phyloP scores from a whole-genome alignment of 257 asterid genomes.

The Solanum piurae region DNA sequence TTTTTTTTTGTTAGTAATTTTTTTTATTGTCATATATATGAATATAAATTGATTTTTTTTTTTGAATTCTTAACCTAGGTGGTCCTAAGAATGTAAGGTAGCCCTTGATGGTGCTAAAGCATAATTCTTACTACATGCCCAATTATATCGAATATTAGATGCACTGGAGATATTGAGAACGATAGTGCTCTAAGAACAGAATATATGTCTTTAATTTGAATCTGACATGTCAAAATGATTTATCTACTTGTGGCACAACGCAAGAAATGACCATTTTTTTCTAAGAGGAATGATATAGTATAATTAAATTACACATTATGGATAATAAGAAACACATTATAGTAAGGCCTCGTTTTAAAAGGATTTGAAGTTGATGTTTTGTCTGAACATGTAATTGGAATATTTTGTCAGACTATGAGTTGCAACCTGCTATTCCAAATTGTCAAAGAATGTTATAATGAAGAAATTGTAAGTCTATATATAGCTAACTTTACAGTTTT shows the following conservation, averaged over 20 bases:
- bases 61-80: background rate
- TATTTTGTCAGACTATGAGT: background rate
- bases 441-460: conserved; percentile 85
- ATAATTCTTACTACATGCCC: background rate
- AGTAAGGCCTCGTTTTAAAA: background rate
- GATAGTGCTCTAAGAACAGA: background rate
- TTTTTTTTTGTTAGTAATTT: background rate
- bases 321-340: background rate
- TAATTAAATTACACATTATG: background rate
- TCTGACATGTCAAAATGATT: background rate
- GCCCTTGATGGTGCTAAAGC: background rate
- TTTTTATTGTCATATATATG: background rate
- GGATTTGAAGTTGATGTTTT: too few species aligned
- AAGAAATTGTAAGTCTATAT: conserved; percentile 59
- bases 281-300: background rate
- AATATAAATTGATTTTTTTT: background rate
- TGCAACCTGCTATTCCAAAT: background rate
- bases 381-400: too few species aligned
- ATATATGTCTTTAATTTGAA: background rate
- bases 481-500: background rate
- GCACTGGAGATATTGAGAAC: background rate
- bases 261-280: background rate
- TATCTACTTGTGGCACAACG: background rate
- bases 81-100: background rate
- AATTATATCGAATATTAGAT: background rate